Percentiles rank a stretch among this genome's conserved stretches.
These are phyloP conservation scores for Tylopilus subfusipes DNA, from an alignment of 768 basidiomycete species.

Conservation along the genomic window DNA sequence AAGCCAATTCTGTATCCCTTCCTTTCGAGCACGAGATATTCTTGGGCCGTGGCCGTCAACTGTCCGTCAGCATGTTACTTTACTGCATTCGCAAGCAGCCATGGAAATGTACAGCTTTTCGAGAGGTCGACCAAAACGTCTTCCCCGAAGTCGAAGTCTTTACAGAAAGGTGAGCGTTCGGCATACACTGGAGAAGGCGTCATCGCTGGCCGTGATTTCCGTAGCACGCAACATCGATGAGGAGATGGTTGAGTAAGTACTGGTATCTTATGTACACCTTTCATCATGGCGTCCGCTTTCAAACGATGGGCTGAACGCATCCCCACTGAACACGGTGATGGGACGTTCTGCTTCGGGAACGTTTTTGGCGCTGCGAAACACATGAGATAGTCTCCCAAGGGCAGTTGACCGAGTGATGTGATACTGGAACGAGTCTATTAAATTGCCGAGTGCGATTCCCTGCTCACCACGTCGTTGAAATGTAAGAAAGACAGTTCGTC, in stretches of 20 bases:
- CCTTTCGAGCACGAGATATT: conserved; percentile 4
- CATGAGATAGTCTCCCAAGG: conserved; percentile 1
- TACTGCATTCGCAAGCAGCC: conserved; percentile 11
- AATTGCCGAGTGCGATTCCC: neutral
- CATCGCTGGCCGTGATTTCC: conserved; percentile 4
- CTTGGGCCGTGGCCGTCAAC: conserved; percentile 4
- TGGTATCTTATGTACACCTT: conserved; percentile 5
- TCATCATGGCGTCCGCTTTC: conserved; percentile 8
- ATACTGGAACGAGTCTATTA: neutral
- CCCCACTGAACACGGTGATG: conserved; percentile 8
- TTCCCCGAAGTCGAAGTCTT: conserved; percentile 10
- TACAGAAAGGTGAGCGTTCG: neutral
- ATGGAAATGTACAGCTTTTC: conserved; percentile 7
- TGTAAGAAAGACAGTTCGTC: conserved; percentile 4
- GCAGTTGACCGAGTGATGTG: conserved; percentile 8
- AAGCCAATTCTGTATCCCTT: conserved; percentile 5
- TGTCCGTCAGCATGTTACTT: conserved; percentile 1
- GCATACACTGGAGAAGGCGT: neutral
- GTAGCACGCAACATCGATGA: conserved; percentile 7
- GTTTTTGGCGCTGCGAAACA: conserved; percentile 2
- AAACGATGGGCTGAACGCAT: conserved; percentile 6
- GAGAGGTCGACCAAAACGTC: conserved; percentile 4
- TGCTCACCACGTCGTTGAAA: conserved; percentile 13
- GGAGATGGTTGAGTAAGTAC: conserved; percentile 9
- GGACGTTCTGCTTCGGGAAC: neutral